Evolutionary conservation across 2,329 filamentous ascomycete species (phyloP), one percentile per base, ranked within the genome.

Genomic region (Tolypocladium sp.): DNA sequence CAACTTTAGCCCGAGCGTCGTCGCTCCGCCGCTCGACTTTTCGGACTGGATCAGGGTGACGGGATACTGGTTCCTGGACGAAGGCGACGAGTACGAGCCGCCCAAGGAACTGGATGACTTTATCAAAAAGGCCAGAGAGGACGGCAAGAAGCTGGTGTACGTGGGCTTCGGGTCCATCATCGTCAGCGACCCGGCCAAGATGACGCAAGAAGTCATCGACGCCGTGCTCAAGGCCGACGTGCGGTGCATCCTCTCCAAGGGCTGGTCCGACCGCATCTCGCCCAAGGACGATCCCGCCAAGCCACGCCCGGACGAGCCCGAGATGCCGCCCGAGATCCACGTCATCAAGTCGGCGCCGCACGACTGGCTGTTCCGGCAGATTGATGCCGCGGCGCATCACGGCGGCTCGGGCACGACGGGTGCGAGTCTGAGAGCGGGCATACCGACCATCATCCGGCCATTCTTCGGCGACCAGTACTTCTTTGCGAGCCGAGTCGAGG

Each of bases 401-500:
- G 94, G 94, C 55, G 94, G 94, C 6, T 91, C 92, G 5, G 94
- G 94, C 2, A 99, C 94, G 0, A 99, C 94, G 0, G 94, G 94
- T 2, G 94, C 94, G 1, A 96, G 91, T 71, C 78, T 99, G 55
- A 83, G 94, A 57, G 92, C 92, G 0, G 94, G 94, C 2, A 85
- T 96, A 6, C 94, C 94, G 0, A 97, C 94, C 0, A 92, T 99
- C 63, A 89, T 97, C 69, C 90, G 93, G 62, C 94, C 94, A 0
- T 99, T 97, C 78, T 99, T 99, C 69, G 94, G 94, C 6, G 94
- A 99, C 67, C 94, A 99, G 70, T 97, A 89, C 79, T 99, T 99
- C 79, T 97, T 96, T 67, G 94, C 92, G 8, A 84, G 82, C 37
- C 83, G 94, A 4, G 89, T 97, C 1, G 92, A 97, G 71, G 93